Percentiles rank a stretch among this genome's conserved stretches.
phyloP scores from a whole-genome alignment of 208 protist genomes.

The Leishmania major region DNA sequence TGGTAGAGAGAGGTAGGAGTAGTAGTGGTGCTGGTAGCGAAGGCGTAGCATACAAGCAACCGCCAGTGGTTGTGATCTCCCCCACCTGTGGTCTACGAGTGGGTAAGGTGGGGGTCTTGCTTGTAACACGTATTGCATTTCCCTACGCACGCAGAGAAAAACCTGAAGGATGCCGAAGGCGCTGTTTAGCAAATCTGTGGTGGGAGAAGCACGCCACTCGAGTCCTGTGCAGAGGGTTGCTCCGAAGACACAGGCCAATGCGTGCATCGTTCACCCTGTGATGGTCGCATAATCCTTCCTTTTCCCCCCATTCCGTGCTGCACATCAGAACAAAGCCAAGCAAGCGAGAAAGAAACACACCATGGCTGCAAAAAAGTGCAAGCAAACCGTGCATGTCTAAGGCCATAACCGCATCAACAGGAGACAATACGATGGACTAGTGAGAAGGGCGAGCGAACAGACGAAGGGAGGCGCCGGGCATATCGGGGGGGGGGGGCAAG shows the following conservation, averaged over 20 bases:
- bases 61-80: background rate
- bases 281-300: background rate
- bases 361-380: slow-evolving; percentile 3
- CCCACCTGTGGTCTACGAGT: background rate
- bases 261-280: background rate
- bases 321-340: background rate
- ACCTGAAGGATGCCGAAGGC: background rate
- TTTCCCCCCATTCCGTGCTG: background rate
- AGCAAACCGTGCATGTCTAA: background rate
- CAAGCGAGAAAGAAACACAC: background rate
- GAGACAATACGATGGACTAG: background rate
- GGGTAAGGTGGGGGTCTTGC: background rate
- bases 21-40: background rate
- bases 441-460: slow-evolving; percentile 11
- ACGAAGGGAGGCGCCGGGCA: background rate
- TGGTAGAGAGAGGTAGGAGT: background rate
- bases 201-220: background rate
- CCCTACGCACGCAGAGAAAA: background rate
- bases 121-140: background rate
- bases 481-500: background rate
- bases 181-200: background rate
- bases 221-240: background rate
- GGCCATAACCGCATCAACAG: background rate
- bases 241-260: background rate
- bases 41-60: background rate